Percentiles rank a stretch among this genome's conserved stretches.
These are phyloP conservation scores for Macrolepiota dolichaula DNA, from an alignment of 768 basidiomycete genomes.

Conservation along the genomic window DNA sequence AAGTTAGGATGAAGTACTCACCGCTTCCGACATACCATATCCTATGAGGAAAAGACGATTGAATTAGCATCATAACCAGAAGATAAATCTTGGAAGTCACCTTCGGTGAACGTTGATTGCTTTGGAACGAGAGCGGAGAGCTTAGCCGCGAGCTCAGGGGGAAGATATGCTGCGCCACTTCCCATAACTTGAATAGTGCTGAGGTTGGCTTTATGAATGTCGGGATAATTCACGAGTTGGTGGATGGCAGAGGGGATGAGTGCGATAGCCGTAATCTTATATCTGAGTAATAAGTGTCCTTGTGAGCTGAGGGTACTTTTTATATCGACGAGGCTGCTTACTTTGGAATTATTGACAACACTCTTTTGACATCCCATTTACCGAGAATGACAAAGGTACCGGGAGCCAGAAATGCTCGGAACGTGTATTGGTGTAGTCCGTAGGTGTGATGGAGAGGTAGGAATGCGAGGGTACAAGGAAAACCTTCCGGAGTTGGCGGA, in stretches of 20 bases:
- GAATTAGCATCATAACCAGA: not conserved
- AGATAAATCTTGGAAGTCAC: conserved; percentile 24
- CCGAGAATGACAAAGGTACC: conserved; percentile 52
- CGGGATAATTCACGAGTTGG: conserved; percentile 60
- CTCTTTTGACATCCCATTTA: conserved; percentile 54
- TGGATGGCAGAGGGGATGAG: conserved; percentile 65
- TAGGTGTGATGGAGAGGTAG: conserved; percentile 70
- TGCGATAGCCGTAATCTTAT: conserved; percentile 44
- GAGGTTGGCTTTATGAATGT: conserved; percentile 45
- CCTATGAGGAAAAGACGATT: conserved; percentile 31
- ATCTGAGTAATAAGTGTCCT: conserved; percentile 32
- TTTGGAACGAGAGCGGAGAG: conserved; percentile 33
- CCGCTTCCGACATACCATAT: conserved; percentile 71
- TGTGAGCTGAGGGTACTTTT: not conserved
- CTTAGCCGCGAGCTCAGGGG: conserved; percentile 46
- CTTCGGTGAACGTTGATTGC: conserved; percentile 37
- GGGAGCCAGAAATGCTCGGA: conserved; percentile 45
- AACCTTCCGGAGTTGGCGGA: conserved; percentile 38
- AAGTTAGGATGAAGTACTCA: conserved; percentile 27
- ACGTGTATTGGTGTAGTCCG: conserved; percentile 50
- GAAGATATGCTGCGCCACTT: conserved; percentile 68
- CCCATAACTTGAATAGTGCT: conserved; percentile 41
- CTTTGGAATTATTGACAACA: conserved; percentile 56
- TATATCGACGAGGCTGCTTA: conserved; percentile 23
- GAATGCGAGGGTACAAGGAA: conserved; percentile 50